Conservation (phyloP, 192 early-diverging fungal species). For the Haplosporangium gracile region DNA sequence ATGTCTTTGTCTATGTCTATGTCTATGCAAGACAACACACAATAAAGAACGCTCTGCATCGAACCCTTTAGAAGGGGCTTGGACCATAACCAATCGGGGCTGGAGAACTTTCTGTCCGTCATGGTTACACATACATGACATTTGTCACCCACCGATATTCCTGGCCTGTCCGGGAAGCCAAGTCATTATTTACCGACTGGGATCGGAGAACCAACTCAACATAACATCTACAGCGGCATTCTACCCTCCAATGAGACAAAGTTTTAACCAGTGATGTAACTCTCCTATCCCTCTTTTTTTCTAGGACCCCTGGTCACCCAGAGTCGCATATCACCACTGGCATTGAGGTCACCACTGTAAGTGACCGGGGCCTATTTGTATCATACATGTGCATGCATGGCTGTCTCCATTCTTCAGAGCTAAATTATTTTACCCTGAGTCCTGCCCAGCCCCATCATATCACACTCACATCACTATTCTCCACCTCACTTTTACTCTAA, state of each 20-base stretch:
- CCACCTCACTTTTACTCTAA: background rate
- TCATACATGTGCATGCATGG: background rate
- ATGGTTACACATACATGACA: background rate
- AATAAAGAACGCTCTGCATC: background rate
- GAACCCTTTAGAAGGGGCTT: background rate
- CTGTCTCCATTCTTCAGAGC: too few species aligned
- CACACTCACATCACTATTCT: background rate
- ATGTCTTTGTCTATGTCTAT: too few species aligned
- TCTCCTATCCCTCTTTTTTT: constrained; percentile 14
- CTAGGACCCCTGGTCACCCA: constrained; percentile 96
- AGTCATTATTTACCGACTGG: background rate
- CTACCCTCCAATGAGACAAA: background rate
- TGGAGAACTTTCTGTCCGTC: background rate
- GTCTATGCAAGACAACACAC: background rate
- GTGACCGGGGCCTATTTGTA: background rate
- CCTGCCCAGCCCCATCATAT: background rate
- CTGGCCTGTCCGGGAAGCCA: background rate
- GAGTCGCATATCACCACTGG: constrained; percentile 90
- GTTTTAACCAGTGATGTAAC: too few species aligned
- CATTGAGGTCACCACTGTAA: constrained; percentile 93
- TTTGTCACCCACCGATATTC: background rate
- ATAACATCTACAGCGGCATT: background rate
- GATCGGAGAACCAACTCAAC: background rate
- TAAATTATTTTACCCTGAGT: background rate
- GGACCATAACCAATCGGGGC: background rate